Percentiles rank a stretch among this genome's conserved stretches.
Evolutionary conservation across 495 filamentous ascomycete genomes (phyloP).

Genomic region (Talaromyces stipitatus): DNA sequence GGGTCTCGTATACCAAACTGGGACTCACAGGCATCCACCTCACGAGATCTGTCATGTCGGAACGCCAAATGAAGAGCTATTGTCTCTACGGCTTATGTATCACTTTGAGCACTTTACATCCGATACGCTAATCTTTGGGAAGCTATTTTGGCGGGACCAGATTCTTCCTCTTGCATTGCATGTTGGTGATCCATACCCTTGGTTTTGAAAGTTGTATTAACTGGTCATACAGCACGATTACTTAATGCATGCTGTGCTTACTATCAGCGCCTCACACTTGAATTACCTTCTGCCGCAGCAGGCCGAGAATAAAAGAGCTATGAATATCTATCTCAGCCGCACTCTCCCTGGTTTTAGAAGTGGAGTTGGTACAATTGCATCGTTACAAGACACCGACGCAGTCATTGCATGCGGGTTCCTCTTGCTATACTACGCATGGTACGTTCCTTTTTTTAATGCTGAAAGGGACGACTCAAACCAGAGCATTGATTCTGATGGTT

Average conservation of each 20-base stretch:
- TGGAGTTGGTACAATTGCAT: background rate
- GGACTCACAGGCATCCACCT: background rate
- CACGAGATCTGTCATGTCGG: background rate
- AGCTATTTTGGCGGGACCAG: background rate
- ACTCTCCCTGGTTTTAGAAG: background rate
- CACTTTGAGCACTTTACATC: constrained; percentile 3
- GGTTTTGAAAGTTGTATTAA: background rate
- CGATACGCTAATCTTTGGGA: background rate
- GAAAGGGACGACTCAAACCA: background rate
- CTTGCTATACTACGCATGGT: constrained; percentile 1
- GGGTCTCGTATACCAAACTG: background rate
- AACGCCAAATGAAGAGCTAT: background rate
- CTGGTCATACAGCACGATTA: background rate
- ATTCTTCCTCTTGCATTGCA: constrained; percentile 3
- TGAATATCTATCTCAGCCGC: background rate
- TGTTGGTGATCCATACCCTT: background rate
- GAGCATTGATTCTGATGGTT: background rate
- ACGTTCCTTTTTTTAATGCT: background rate
- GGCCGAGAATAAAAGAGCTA: background rate
- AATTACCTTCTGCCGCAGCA: background rate
- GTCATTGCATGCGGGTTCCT: constrained; percentile 2
- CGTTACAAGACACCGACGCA: background rate
- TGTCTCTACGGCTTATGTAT: background rate
- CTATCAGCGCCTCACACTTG: background rate
- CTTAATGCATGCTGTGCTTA: constrained; percentile 1